These are phyloP conservation scores for Calocybe gambosa DNA, from an alignment of 1,284 basidiomycete species.

Conservation along the genomic window DNA sequence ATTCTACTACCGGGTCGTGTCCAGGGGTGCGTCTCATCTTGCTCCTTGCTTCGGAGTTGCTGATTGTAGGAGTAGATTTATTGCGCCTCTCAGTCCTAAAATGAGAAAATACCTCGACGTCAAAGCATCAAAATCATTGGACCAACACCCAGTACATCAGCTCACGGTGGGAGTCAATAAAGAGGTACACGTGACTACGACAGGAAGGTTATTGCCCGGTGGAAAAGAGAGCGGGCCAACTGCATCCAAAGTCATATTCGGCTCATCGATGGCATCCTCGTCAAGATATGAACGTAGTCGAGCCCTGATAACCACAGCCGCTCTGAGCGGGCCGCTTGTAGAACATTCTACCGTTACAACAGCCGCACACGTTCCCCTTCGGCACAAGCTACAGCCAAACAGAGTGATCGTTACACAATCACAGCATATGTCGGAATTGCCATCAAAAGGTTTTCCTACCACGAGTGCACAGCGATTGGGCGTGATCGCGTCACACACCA, in stretches of 20 bases:
- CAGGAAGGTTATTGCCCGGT: too few species aligned
- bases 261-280: too few species aligned
- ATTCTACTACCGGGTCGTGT: slow-evolving; percentile 62
- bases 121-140: slow-evolving; percentile 19
- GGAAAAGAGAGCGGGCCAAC: too few species aligned
- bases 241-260: too few species aligned
- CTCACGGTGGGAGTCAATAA: background rate
- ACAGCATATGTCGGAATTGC: background rate
- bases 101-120: slow-evolving; percentile 76
- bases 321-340: slow-evolving; percentile 8
- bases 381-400: background rate
- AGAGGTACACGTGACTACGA: too few species aligned
- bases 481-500: background rate
- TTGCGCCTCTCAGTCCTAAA: slow-evolving; percentile 67
- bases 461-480: slow-evolving; percentile 5
- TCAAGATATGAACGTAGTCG: too few species aligned
- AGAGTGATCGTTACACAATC: background rate
- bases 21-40: slow-evolving; percentile 44
- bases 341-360: too few species aligned
- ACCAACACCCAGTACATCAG: slow-evolving; percentile 2
- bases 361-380: background rate
- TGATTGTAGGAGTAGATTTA: slow-evolving; percentile 46
- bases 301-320: slow-evolving; percentile 18
- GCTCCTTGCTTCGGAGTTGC: slow-evolving; percentile 8
- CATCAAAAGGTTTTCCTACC: slow-evolving; percentile 11